phyloP scores from a whole-genome alignment of 2,329 filamentous ascomycete species.

The Fusarium devonianum region DNA sequence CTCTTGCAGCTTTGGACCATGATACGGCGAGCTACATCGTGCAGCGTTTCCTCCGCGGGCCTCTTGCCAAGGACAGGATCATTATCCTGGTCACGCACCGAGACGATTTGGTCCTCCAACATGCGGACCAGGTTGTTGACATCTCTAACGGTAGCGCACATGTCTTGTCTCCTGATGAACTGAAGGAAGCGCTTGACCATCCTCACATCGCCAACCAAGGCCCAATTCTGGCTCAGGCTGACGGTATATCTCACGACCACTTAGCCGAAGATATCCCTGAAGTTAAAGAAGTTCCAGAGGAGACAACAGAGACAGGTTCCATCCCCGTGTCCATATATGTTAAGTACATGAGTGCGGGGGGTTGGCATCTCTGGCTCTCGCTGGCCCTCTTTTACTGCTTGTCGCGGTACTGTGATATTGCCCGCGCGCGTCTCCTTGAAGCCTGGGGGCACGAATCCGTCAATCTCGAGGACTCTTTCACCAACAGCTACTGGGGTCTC shows the following conservation, averaged over 20 bases:
- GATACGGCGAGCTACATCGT: conserved; percentile 68
- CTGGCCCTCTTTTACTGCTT: conserved; percentile 68
- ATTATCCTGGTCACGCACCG: conserved; percentile 83
- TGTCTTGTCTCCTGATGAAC: conserved; percentile 55
- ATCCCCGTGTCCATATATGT: conserved; percentile 81
- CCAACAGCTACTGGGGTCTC: conserved; percentile 42
- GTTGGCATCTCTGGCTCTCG: conserved; percentile 73
- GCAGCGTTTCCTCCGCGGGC: conserved; percentile 64
- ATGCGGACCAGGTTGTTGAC: conserved; percentile 77
- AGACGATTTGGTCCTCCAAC: conserved; percentile 76
- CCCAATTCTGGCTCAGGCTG: conserved; percentile 23
- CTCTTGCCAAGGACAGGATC: conserved; percentile 68
- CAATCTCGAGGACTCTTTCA: conserved; percentile 25
- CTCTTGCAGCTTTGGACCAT: conserved; percentile 69
- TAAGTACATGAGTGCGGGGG: conserved; percentile 84
- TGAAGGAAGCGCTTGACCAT: conserved; percentile 50
- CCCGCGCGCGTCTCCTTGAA: conserved; percentile 82
- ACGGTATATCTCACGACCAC: conserved; percentile 44
- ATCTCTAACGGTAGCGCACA: conserved; percentile 67
- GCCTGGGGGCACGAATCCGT: conserved; percentile 75
- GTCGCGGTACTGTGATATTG: conserved; percentile 70
- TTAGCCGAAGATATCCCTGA: conserved; percentile 33
- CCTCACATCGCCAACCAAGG: conserved; percentile 44
- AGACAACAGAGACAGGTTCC: conserved; percentile 63
- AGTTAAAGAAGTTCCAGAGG: conserved; percentile 44